Base-by-base conservation (phyloP, 225 moss, liverwort and hornwort genomes). In the Lunularia cruciata region DNA sequence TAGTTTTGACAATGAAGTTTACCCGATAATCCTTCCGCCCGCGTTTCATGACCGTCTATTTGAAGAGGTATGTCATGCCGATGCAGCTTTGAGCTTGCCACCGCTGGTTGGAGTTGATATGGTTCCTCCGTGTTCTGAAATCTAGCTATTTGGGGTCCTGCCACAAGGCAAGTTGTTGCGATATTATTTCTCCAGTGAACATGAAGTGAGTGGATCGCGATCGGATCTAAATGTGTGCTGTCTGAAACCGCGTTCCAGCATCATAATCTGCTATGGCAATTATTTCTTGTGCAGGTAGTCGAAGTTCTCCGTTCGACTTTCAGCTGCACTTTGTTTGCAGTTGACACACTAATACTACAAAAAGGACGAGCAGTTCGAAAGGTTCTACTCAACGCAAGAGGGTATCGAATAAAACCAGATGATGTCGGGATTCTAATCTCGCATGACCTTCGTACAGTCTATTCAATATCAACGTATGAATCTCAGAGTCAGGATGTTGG, bases 1-100 rank as follows among this genome's bases (percentile, higher is more conserved):
- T 64, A 91, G 95, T 74, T 91, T 90, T 71, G 91, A 91, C 56
- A 91, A 92, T 49, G 95, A 91, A 84, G 77, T 90, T 63, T 95
- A 89, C 64, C 95, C 91, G 15, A 84, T 95, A 33, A 81, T 94
- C 67, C 64, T 94, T 46, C 90, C 93, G 0, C 63, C 69, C 76
- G 82, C 78, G 39, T 90, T 87, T 36, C 60, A 73, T 46, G 83
- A 79, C 42, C 77, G 83, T 76, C 68, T 75, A 47, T 94, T 87
- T 61, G 87, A 90, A 81, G 87, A 90, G 82, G 93, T 94, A 75
- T n/a, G 63, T 27, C 43, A 16, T 43, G n/a, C n/a, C n/a, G n/a
- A n/a, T n/a, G n/a, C n/a, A n/a, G n/a, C n/a, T n/a, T n/a, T n/a
- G n/a, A n/a, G n/a, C n/a, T n/a, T n/a, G n/a, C n/a, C n/a, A n/a